Conservation (phyloP, 257 asterid genomes). For the Eucommia ulmoides region DNA sequence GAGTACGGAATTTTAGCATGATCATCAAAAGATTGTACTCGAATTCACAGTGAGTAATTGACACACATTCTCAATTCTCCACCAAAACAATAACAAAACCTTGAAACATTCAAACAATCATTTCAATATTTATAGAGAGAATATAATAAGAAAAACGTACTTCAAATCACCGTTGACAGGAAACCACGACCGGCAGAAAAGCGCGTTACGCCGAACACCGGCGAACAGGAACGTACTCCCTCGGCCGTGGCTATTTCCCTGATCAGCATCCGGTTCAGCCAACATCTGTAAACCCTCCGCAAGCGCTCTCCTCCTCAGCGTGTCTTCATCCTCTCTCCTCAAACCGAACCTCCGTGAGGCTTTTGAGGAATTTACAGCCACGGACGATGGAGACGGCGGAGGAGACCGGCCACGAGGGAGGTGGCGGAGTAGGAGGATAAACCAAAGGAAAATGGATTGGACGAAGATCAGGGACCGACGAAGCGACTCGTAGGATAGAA, state of each 20-base stretch:
- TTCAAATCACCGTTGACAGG: conserved; percentile 61
- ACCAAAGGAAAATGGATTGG: conserved; percentile 65
- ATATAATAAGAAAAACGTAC: conserved; percentile 19
- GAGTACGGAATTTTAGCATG: not conserved
- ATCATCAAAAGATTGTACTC: not conserved
- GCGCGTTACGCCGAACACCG: conserved; percentile 65
- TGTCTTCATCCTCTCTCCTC: conserved; percentile 90
- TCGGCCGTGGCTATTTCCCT: conserved; percentile 24
- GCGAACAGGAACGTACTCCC: conserved; percentile 72
- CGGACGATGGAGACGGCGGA: conserved; percentile 52
- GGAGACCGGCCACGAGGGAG: conserved; percentile 36
- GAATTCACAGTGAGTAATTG: not conserved
- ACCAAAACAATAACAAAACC: not conserved
- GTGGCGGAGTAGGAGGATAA: conserved; percentile 54
- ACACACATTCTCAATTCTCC: not conserved
- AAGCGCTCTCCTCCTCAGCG: conserved; percentile 77
- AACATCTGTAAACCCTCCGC: conserved; percentile 81
- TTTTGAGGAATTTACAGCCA: conserved; percentile 17
- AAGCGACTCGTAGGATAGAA: conserved; percentile 40
- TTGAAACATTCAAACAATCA: not conserved
- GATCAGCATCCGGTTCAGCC: conserved; percentile 10
- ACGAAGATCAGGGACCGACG: conserved; percentile 29
- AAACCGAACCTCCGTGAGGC: conserved; percentile 43
- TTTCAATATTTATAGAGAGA: not conserved
- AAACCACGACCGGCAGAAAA: conserved; percentile 91